phyloP scores from a whole-genome alignment of 2,329 filamentous ascomycete species.

The Aspergillaceae sp. region DNA sequence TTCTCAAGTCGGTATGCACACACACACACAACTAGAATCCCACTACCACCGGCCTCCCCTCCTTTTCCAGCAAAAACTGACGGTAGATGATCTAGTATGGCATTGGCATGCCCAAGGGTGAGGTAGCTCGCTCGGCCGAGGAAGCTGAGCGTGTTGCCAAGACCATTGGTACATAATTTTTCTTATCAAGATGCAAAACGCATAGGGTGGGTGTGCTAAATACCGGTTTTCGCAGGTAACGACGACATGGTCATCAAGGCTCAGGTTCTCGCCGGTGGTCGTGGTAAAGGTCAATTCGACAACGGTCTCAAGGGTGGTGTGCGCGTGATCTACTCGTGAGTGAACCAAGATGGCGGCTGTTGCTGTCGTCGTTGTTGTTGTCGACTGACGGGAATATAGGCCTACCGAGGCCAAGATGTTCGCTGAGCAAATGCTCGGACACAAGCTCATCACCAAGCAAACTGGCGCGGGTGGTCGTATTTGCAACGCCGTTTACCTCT shows the following conservation, averaged over 20 bases:
- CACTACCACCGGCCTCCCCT: neutral
- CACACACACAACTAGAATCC: neutral
- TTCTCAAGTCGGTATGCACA: conserved; percentile 58
- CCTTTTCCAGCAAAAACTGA: conserved; percentile 13
- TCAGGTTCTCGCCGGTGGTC: conserved; percentile 92
- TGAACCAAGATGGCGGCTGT: conserved; percentile 4
- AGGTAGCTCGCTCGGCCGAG: conserved; percentile 70
- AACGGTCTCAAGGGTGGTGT: conserved; percentile 99
- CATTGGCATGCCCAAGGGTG: conserved; percentile 82
- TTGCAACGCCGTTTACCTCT: conserved; percentile 97
- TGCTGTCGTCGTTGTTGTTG: conserved; percentile 5
- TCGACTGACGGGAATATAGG: conserved; percentile 26
- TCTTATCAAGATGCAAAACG: neutral
- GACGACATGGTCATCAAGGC: conserved; percentile 99
- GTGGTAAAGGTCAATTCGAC: conserved; percentile 96
- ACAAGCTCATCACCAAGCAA: conserved; percentile 99
- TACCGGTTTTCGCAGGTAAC: conserved; percentile 41
- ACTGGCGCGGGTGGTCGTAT: conserved; percentile 86
- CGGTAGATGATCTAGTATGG: conserved; percentile 59
- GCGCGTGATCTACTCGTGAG: conserved; percentile 90
- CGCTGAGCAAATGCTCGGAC: conserved; percentile 97
- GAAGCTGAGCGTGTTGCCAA: conserved; percentile 91
- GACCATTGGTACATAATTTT: conserved; percentile 58
- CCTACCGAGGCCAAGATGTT: conserved; percentile 94
- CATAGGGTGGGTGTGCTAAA: conserved; percentile 10